Percentiles rank a stretch among this genome's conserved stretches.
Conservation (phyloP, 345 rosid genomes). For the Passiflora organensis region DNA sequence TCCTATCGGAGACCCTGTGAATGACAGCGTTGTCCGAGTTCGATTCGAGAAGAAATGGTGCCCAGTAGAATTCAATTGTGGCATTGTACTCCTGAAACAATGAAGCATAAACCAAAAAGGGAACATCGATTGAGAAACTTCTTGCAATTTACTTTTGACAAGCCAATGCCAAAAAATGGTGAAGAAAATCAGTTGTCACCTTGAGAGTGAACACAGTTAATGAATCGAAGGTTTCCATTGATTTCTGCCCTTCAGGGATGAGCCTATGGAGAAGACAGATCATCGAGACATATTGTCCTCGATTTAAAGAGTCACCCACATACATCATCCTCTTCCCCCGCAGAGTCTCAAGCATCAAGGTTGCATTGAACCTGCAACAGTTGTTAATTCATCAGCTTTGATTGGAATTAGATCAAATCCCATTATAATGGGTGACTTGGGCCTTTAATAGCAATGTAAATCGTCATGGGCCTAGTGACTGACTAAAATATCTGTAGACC, state of each 20-base stretch:
- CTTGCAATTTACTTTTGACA: too few species aligned
- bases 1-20: slow-evolving; percentile 72
- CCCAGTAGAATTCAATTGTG: slow-evolving; percentile 96
- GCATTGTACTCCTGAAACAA: slow-evolving; percentile 76
- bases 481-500: too few species aligned
- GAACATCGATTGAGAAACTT: too few species aligned
- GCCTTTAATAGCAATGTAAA: too few species aligned
- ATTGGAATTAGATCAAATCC: too few species aligned
- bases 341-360: slow-evolving; percentile 72
- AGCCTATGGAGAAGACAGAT: slow-evolving; percentile 80
- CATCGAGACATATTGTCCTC: slow-evolving; percentile 90
- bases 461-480: too few species aligned
- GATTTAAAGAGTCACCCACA: slow-evolving; percentile 88
- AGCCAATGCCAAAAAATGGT: too few species aligned
- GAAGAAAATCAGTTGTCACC: slow-evolving; percentile 29
- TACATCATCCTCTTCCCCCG: slow-evolving; percentile 93
- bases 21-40: slow-evolving; percentile 78
- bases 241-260: slow-evolving; percentile 64
- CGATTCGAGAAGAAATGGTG: slow-evolving; percentile 95
- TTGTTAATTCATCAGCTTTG: background rate
- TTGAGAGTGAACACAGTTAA: slow-evolving; percentile 81
- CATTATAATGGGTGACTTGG: too few species aligned
- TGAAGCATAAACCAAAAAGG: too few species aligned
- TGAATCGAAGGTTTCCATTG: slow-evolving; percentile 73
- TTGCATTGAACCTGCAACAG: slow-evolving; percentile 67